Evolutionary conservation across 2,329 filamentous ascomycete genomes (phyloP).

Genomic region (Penicillium decumbens): DNA sequence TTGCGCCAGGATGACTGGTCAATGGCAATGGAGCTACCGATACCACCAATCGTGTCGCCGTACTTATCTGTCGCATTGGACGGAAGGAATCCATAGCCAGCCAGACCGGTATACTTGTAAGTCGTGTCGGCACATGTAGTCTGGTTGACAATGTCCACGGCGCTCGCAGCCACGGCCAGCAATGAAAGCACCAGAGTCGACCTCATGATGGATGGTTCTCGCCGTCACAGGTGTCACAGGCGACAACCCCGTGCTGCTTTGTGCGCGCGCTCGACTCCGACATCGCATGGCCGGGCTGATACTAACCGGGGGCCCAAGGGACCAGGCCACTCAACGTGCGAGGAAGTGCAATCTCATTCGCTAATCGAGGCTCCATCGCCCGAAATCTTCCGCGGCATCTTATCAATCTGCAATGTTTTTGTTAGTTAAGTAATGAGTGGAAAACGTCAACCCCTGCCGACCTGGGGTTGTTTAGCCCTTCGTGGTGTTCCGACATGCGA

Average conservation of each 20-base stretch:
- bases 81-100: conserved; percentile 61
- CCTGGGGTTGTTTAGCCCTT: conserved; percentile 6
- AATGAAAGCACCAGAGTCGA: conserved; percentile 10
- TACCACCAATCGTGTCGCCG: conserved; percentile 64
- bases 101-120: conserved; percentile 64
- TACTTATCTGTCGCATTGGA: conserved; percentile 60
- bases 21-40: conserved; percentile 63
- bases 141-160: conserved; percentile 38
- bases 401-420: conserved; percentile 5
- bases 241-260: not conserved
- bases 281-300: not conserved
- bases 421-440: not conserved
- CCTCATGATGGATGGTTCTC: conserved; percentile 17
- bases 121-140: conserved; percentile 57
- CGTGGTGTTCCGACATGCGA: not conserved
- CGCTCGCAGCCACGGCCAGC: conserved; percentile 17
- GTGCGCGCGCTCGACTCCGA: not conserved
- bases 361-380: conserved; percentile 2
- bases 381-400: conserved; percentile 4
- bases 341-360: conserved; percentile 10
- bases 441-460: conserved; percentile 4
- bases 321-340: conserved; percentile 7
- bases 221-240: too few species aligned
- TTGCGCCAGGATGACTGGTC: conserved; percentile 58
- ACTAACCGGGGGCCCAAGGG: not conserved